A percentile compares a stretch with the other conserved stretches of the same genome.
These are phyloP conservation scores for Fraxinus latifolia DNA, from an alignment of 305 asterid species.

Conservation along the genomic window DNA sequence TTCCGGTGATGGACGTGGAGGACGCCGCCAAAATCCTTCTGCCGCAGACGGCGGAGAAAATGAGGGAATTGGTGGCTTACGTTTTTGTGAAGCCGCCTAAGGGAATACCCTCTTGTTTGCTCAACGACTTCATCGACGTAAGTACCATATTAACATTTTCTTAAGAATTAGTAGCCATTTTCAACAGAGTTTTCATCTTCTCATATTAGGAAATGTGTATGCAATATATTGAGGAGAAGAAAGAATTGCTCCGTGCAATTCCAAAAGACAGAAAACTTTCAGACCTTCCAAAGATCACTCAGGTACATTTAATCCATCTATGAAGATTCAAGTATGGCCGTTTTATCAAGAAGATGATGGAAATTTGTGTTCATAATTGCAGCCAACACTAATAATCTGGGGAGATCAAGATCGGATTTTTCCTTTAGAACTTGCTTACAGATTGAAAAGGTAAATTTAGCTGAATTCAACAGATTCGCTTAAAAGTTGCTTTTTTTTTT, in stretches of 20 bases:
- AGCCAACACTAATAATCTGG: constrained; percentile 52
- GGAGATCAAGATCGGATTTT: constrained; percentile 55
- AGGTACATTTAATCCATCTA: constrained; percentile 21
- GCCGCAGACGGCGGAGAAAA: constrained; percentile 62
- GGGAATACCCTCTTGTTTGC: constrained; percentile 50
- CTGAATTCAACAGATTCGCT: background rate
- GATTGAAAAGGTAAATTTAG: constrained; percentile 43
- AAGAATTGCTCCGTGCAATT: constrained; percentile 53
- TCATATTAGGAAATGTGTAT: constrained; percentile 49
- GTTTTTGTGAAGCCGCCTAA: constrained; percentile 52
- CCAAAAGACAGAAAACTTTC: constrained; percentile 45
- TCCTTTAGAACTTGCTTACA: constrained; percentile 45
- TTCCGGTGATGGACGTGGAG: constrained; percentile 52
- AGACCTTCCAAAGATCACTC: constrained; percentile 52
- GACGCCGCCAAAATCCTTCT: constrained; percentile 49
- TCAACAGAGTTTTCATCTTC: background rate
- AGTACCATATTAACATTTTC: background rate
- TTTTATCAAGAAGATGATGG: background rate
- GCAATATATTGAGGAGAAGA: constrained; percentile 52
- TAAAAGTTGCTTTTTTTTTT: background rate
- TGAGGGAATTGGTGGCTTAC: constrained; percentile 48
- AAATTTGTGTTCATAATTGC: constrained; percentile 5
- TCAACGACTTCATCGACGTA: constrained; percentile 58
- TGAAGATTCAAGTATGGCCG: background rate
- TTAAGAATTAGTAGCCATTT: background rate